Evolutionary conservation across 768 basidiomycete genomes (phyloP).

Genomic region (Ramaria rubella): DNA sequence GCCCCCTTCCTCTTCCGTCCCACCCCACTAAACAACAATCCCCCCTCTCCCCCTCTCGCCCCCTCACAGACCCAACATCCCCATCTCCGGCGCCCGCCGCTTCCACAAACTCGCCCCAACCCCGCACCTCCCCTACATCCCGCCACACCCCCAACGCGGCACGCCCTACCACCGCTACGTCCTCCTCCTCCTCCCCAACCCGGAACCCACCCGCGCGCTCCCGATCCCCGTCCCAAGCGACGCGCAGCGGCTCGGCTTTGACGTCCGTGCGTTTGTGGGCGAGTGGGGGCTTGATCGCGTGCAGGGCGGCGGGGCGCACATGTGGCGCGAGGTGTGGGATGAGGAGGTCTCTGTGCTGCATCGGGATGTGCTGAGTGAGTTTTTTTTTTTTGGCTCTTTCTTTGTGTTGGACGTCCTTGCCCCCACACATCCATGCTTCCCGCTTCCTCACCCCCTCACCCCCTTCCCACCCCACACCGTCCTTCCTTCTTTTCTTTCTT

Average conservation of each 20-base stretch:
- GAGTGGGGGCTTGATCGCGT: conserved; percentile 41
- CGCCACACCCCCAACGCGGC: conserved; percentile 88
- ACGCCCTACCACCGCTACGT: conserved; percentile 89
- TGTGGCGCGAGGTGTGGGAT: conserved; percentile 81
- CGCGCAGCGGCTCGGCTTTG: conserved; percentile 49
- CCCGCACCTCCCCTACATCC: conserved; percentile 69
- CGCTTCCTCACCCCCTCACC: too few relatives aligned
- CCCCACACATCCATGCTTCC: too few relatives aligned
- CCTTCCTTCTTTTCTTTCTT: too few relatives aligned
- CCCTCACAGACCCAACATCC: conserved; percentile 75
- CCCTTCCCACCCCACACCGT: too few relatives aligned
- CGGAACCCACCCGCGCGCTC: conserved; percentile 28
- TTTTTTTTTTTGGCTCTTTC: background rate
- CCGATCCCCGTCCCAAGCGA: conserved; percentile 19
- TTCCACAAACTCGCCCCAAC: conserved; percentile 35
- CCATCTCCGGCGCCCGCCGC: conserved; percentile 50
- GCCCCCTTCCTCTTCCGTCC: background rate
- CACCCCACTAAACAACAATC: background rate
- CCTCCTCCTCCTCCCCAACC: conserved; percentile 67
- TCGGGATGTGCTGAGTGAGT: conserved; percentile 59
- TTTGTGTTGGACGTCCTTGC: background rate
- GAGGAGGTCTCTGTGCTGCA: conserved; percentile 61
- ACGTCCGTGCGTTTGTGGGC: conserved; percentile 56
- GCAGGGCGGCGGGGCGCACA: conserved; percentile 66
- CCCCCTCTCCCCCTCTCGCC: conserved; percentile 9